Base-by-base conservation (phyloP, 768 basidiomycete species). In the Nevesoporus exiguus region DNA sequence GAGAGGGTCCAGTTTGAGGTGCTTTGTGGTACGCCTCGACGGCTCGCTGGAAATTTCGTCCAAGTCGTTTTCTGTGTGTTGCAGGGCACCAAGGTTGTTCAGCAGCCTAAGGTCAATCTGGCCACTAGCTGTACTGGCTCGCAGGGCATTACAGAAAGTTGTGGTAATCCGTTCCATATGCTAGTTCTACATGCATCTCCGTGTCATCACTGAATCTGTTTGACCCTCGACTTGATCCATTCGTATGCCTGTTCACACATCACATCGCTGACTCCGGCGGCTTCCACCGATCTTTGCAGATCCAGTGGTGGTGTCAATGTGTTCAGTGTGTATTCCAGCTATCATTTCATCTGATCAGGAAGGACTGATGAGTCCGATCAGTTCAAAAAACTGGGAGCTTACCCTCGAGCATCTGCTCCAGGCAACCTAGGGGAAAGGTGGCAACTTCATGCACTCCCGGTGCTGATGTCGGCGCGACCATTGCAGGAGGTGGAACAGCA, bases 1-100 rank as follows among this genome's bases (percentile, higher is more conserved):
- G 25, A 80, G 74, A 0, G 91, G 85, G 65, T 98, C 93, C 6
- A 93, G 63, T 45, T n/a, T 83, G 81, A 31, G 98, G 72, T 0
- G 95, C 96, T 67, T 93, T 93, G 66, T 95, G 91, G 65, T 90
- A 98, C 59, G 92, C 91, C 69, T 97, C 94, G 1, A 92, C 92
- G 3, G 88, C 81, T 10, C 93, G 78, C 52, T 84, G 80, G 73
- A 92, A 98, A 15, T 84, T 82, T 81, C 80, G 3, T 66, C 64
- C 21, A 81, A 60, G 46, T 79, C 77, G 2, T 79, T 82, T 51
- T 90, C 86, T 54, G 91, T 68, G 64, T 93, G 89, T 52, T 81
- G 77, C 54, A 96, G 62, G 8, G 80, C 85, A 5, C 84, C 93
- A 14, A 95, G 72, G 67, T 96, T 94, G 65, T 93, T 94, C 53